phyloP scores from a whole-genome alignment of 768 basidiomycete genomes.

The Pleurotus tuber-regium region DNA sequence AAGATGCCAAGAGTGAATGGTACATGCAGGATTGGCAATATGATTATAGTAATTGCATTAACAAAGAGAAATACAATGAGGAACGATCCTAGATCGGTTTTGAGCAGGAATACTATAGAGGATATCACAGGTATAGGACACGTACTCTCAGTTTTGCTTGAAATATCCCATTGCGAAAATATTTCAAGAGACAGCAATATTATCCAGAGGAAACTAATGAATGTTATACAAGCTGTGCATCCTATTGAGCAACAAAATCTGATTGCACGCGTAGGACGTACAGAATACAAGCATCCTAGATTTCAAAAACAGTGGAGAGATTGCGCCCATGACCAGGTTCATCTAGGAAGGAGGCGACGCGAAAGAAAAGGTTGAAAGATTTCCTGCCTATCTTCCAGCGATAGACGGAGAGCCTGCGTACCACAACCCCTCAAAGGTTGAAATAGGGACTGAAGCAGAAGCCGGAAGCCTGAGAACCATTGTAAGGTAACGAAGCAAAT shows the following conservation, averaged over 20 bases:
- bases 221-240: slow-evolving; percentile 36
- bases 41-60: slow-evolving; percentile 36
- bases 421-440: background rate
- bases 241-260: background rate
- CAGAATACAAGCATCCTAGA: slow-evolving; percentile 19
- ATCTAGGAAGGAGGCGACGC: background rate
- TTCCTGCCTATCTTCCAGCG: slow-evolving; percentile 11
- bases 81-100: slow-evolving; percentile 35
- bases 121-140: slow-evolving; percentile 8
- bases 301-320: slow-evolving; percentile 20
- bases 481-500: background rate
- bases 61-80: slow-evolving; percentile 41
- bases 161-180: slow-evolving; percentile 44
- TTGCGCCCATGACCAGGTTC: slow-evolving; percentile 12
- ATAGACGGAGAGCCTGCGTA: slow-evolving; percentile 3
- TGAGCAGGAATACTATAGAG: background rate
- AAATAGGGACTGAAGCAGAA: background rate
- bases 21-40: slow-evolving; percentile 44
- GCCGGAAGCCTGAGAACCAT: background rate
- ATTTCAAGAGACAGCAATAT: slow-evolving; percentile 43
- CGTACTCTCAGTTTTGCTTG: slow-evolving; percentile 47
- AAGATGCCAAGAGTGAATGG: slow-evolving; percentile 9
- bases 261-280: slow-evolving; percentile 13
- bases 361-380: slow-evolving; percentile 1
- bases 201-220: slow-evolving; percentile 48